Conservation (phyloP, 2,329 filamentous ascomycete genomes). For the Sporothrix inflata region DNA sequence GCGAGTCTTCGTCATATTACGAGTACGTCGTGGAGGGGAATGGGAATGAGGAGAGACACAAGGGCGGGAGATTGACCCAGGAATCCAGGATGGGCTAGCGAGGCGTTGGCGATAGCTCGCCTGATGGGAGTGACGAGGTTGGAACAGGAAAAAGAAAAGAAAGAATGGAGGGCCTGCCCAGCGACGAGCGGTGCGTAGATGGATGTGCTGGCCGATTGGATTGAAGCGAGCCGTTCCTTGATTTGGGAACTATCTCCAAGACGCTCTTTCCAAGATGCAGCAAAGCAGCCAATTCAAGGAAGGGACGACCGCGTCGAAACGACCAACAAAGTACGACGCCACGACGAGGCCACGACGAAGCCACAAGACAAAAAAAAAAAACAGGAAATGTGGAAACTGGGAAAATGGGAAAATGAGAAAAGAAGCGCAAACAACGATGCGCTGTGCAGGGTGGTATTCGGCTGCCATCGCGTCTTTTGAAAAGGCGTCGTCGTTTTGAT, state of each 20-base stretch:
- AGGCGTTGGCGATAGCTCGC: not conserved
- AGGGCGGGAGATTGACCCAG: slow-evolving; percentile 21
- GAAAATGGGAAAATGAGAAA: not conserved
- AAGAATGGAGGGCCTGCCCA: not conserved
- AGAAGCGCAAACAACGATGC: not conserved
- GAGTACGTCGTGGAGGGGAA: not conserved
- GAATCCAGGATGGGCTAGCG: not conserved
- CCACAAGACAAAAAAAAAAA: not conserved
- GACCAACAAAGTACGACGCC: not conserved
- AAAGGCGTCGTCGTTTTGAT: not conserved
- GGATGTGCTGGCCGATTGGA: not conserved
- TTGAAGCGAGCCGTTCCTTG: not conserved
- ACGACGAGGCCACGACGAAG: not conserved
- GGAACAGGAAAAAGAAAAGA: not conserved
- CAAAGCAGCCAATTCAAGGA: not conserved
- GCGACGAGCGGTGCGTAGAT: not conserved
- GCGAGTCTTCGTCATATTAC: not conserved
- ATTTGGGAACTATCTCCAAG: not conserved
- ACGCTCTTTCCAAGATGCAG: not conserved
- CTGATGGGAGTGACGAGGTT: not conserved
- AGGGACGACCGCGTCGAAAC: not conserved
- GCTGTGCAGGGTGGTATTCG: not conserved
- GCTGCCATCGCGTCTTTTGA: slow-evolving; percentile 6
- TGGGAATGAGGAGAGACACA: not conserved
- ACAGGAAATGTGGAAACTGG: not conserved